Percentiles rank a stretch among this genome's conserved stretches.
phyloP scores from a whole-genome alignment of 257 asterid genomes.

The Verbena officinalis region DNA sequence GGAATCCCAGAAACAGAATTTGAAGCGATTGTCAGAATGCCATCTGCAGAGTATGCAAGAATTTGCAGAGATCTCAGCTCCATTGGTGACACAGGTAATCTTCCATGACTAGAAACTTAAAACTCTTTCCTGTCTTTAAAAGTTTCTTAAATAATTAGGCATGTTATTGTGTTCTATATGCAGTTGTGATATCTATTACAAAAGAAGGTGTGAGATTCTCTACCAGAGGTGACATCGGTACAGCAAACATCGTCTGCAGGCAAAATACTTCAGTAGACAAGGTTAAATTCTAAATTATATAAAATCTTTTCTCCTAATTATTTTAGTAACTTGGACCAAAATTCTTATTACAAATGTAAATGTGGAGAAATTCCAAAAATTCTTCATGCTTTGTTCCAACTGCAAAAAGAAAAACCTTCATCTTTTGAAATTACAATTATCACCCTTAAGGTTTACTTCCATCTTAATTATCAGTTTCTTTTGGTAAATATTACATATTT shows the following conservation, averaged over 20 bases:
- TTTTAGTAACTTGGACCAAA: not conserved
- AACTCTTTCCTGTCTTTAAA: too few species aligned
- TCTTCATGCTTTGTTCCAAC: too few species aligned
- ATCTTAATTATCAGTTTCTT: too few species aligned
- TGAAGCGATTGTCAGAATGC: conserved; percentile 50
- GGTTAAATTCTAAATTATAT: conserved; percentile 28
- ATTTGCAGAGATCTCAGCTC: conserved; percentile 49
- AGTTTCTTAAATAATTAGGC: not conserved
- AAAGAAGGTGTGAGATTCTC: conserved; percentile 82
- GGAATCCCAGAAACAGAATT: conserved; percentile 50
- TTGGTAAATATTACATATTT: too few species aligned
- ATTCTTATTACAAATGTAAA: not conserved
- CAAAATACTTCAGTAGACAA: conserved; percentile 73
- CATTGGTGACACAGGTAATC: conserved; percentile 42
- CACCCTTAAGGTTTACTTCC: too few species aligned
- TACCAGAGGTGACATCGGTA: conserved; percentile 75
- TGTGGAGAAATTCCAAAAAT: too few species aligned
- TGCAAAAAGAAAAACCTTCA: too few species aligned
- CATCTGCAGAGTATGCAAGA: conserved; percentile 44
- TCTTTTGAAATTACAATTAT: too few species aligned
- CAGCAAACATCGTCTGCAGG: conserved; percentile 68
- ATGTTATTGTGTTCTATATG: not conserved
- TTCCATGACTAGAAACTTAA: not conserved
- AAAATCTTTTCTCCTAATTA: not conserved
- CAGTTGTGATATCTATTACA: conserved; percentile 74